phyloP scores from a whole-genome alignment of 2,329 filamentous ascomycete genomes.

The Neonectria hederae region DNA sequence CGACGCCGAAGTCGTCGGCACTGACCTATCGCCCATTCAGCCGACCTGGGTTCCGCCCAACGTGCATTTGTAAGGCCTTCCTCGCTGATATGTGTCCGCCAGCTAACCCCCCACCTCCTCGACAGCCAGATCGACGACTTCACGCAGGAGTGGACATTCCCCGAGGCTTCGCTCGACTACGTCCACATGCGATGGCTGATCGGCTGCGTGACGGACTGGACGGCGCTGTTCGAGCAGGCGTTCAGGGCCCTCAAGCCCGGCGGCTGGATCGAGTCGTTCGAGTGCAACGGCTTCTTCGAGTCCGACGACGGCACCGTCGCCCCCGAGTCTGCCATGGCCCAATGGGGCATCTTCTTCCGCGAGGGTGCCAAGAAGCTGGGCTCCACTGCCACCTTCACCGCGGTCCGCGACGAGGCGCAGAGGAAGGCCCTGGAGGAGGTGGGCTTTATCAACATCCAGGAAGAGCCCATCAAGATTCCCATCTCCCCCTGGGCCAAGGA shows the following conservation, averaged over 20 bases:
- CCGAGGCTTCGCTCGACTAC: slow-evolving; percentile 64
- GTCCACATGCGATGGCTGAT: slow-evolving; percentile 68
- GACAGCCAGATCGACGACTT: slow-evolving; percentile 65
- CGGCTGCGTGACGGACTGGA: slow-evolving; percentile 66
- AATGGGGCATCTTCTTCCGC: slow-evolving; percentile 48
- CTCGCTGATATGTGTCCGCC: not conserved
- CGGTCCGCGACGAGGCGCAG: slow-evolving; percentile 46
- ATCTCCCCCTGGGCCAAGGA: slow-evolving; percentile 54
- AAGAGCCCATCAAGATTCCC: slow-evolving; percentile 49
- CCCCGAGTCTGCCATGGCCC: slow-evolving; percentile 41
- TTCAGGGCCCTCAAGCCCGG: slow-evolving; percentile 58
- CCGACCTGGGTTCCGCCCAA: slow-evolving; percentile 52
- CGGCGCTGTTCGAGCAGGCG: slow-evolving; percentile 59
- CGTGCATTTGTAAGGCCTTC: slow-evolving; percentile 19
- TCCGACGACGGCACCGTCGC: slow-evolving; percentile 38
- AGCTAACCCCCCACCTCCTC: not conserved
- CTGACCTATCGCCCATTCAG: slow-evolving; percentile 66
- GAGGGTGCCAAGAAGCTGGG: slow-evolving; percentile 47
- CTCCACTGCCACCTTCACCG: slow-evolving; percentile 39
- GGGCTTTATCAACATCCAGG: slow-evolving; percentile 39
- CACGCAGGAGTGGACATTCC: slow-evolving; percentile 60
- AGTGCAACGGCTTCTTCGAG: slow-evolving; percentile 41
- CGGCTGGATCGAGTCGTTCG: slow-evolving; percentile 53
- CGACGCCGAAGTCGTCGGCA: slow-evolving; percentile 53
- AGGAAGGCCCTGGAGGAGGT: slow-evolving; percentile 43